Base-by-base conservation (phyloP, 148 eudicot genomes). In the Beta vulgaris region DNA sequence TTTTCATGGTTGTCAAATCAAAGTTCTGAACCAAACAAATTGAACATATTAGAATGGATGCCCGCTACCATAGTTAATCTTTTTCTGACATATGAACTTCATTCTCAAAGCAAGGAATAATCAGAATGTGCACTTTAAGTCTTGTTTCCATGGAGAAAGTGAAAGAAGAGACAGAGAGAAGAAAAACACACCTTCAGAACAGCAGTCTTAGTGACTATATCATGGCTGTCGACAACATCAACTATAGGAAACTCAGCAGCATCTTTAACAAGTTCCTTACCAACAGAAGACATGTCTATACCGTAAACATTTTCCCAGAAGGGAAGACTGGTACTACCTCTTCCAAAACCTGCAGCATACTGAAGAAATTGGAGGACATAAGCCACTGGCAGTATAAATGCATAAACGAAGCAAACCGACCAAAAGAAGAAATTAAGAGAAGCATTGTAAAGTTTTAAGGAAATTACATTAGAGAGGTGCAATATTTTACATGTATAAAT, bases 221-320 rank as follows among this genome's bases (percentile, higher is more conserved):
- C 88, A 77, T 69, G 25, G 69, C 88, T 85, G 70, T 89, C 88
- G 48, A 95, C 77, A 44, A 90, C 91, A 84, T 95, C 98, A 48
- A 95, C 89, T 18, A 92, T 89, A 68, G 98, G 98, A 85, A 83
- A 2, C 73, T 80, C 84, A 70, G 96, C 86, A 40, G 96, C 97
- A 77, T 95, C 92, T 81, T 87, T 86, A 62, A 87, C 87, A 63
- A 92, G 89, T 85, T 95, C 97, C 80, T 86, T 85, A 63, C 97
- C 98, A 62, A 92, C 85, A 81, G 87, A 87, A 68, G 97, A 90
- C 97, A 95, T 95, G 81, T 84, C 83, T 74, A 92, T 86, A 59
- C 98, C 98, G 77, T 92, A 95, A 16, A 95, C 93, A 81, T 89
- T 78, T 81, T 92, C 98, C 98, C 98, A 95, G 68, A 95, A 95